Evolutionary conservation across 164 flowering plant species (phyloP), one percentile per base, ranked within the genome.

Genomic region (Vitis labrusca): DNA sequence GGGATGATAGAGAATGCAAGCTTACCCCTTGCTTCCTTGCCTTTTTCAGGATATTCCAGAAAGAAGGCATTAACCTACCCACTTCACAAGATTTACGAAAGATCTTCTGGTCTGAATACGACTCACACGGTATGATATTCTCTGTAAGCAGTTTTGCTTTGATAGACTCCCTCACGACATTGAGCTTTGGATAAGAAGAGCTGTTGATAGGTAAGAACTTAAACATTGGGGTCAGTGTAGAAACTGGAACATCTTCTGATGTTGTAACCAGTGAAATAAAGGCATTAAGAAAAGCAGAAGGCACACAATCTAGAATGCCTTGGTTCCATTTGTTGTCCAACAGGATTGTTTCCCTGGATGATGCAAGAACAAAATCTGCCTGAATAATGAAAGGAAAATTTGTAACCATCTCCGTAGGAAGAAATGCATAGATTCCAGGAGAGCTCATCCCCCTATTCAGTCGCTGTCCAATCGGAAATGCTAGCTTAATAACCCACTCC

Each of bases 381-480:
- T 89, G 89, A 56, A 89, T 84, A 55, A 87, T 70, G 76, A 89
- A 89, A 0, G 88, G 89, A 14, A 87, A 82, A 37, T 83, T 81
- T 5, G 91, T 89, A 16, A 85, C 81, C 89, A 86, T 86, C 72
- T 85, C 94, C 0, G 91, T 87, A 3, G 91, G 94, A 59, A 87
- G 79, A 67, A 79, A 89, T 0, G 91, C 87, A 72, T 84, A 89
- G 23, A 89, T 37, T 2, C 90, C 94, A 32, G 87, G 83, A 5
- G 81, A 77, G 61, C 19, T 58, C 59, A 37, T 72, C 30, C 89
- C 87, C 68, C 82, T 73, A 14, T 60, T 59, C 12, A 86, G 84
- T 49, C 87, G 82, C 49, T 86, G 59, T 44, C 81, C 84, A 64
- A 12, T 16, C 11, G 94, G 93, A 69, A 89, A 85, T 7, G 93